Conservation (phyloP, 139 green algal genomes). For the Picochlorum sp. region DNA sequence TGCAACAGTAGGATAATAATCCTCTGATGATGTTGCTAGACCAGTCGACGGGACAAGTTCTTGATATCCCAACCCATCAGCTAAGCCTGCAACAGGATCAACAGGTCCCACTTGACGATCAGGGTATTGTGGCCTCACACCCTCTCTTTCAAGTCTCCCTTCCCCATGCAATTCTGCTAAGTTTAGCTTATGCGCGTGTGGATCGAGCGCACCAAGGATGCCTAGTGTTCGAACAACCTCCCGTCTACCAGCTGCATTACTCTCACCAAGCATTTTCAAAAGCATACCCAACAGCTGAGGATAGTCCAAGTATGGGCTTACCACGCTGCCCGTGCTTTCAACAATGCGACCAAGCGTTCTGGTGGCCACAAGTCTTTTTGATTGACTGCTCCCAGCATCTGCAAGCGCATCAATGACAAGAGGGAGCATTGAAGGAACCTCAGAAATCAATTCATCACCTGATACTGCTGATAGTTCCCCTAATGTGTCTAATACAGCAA, state of each 20-base stretch:
- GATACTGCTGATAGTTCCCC: constrained; percentile 74
- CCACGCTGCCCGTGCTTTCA: constrained; percentile 70
- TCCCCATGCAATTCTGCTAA: constrained; percentile 68
- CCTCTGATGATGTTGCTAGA: constrained; percentile 64
- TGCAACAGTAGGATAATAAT: constrained; percentile 97
- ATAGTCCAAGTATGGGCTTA: constrained; percentile 81
- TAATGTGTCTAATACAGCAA: constrained; percentile 65
- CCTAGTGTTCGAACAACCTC: constrained; percentile 75
- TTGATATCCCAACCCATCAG: neutral
- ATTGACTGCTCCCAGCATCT: constrained; percentile 24
- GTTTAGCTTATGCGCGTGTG: constrained; percentile 89
- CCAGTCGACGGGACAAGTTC: constrained; percentile 42
- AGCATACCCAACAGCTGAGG: constrained; percentile 86
- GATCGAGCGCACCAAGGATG: constrained; percentile 90
- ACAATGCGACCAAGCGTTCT: constrained; percentile 49
- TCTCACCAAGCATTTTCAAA: constrained; percentile 82
- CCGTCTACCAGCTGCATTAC: constrained; percentile 23
- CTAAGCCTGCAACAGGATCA: constrained; percentile 6
- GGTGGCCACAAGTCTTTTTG: constrained; percentile 65
- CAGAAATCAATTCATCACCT: constrained; percentile 48
- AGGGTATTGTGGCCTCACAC: constrained; percentile 66
- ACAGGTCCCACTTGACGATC: neutral
- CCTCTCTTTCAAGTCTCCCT: constrained; percentile 81
- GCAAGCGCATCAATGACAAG: constrained; percentile 82
- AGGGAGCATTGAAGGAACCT: constrained; percentile 71